These are phyloP conservation scores for Pleomassaria siparia DNA, from an alignment of 2,329 filamentous ascomycete species.

Conservation along the genomic window DNA sequence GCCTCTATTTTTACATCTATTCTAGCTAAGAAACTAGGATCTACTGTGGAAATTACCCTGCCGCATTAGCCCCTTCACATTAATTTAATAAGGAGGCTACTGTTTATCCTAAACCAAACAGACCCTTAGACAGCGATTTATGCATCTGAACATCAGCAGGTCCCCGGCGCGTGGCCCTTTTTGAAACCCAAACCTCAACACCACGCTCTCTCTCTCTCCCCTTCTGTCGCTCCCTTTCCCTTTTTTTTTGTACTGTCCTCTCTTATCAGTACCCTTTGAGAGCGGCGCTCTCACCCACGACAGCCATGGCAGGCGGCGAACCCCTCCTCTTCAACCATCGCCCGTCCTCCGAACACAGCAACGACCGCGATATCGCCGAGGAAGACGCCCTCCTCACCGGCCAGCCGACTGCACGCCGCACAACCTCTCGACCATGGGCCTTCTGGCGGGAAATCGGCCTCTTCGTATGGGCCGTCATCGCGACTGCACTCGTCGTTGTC, in stretches of 20 bases:
- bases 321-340: constrained; percentile 57
- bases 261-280: neutral
- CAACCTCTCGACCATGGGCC: constrained; percentile 49
- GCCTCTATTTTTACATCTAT: too few species aligned
- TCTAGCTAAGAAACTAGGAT: too few species aligned
- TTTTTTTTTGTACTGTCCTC: neutral
- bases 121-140: too few species aligned
- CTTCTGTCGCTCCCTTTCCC: constrained; percentile 1
- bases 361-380: constrained; percentile 59
- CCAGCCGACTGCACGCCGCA: constrained; percentile 41
- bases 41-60: too few species aligned
- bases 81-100: too few species aligned
- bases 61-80: too few species aligned
- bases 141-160: neutral
- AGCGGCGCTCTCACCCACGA: constrained; percentile 2
- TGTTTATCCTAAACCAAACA: too few species aligned
- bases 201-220: neutral
- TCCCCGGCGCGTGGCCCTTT: neutral
- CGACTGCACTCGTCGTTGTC: constrained; percentile 76
- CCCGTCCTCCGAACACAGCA: constrained; percentile 58
- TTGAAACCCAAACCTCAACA: neutral
- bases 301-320: constrained; percentile 48
- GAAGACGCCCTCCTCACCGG: constrained; percentile 65
- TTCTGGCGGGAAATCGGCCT: constrained; percentile 74
- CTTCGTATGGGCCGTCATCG: constrained; percentile 80